Conservation (phyloP, 164 flowering plant genomes). For the Paratinospora sagittata region DNA sequence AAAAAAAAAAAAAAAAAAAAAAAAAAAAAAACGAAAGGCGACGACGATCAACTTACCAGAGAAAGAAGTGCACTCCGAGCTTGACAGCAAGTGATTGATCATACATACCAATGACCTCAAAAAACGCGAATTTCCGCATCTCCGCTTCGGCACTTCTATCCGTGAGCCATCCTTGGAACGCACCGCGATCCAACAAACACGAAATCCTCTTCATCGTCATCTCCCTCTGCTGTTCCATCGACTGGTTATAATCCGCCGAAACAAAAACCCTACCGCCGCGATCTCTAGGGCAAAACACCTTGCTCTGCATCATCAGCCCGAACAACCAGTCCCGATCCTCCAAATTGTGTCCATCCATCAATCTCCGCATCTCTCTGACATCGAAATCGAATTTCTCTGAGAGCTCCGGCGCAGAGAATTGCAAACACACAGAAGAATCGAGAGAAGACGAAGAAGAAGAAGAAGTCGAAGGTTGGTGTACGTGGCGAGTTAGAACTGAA, state of each 20-base stretch:
- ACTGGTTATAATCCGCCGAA: conserved; percentile 80
- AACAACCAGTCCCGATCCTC: conserved; percentile 75
- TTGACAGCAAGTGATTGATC: conserved; percentile 74
- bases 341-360: conserved; percentile 67
- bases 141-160: conserved; percentile 40
- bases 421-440: conserved; percentile 37
- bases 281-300: conserved; percentile 48
- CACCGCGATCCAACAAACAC: conserved; percentile 53
- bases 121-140: conserved; percentile 56
- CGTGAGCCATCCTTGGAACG: conserved; percentile 66
- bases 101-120: conserved; percentile 48
- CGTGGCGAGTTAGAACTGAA: conserved; percentile 44
- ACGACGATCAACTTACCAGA: conserved; percentile 35
- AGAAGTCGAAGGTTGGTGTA: conserved; percentile 17
- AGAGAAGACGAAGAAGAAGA: conserved; percentile 8
- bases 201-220: conserved; percentile 72
- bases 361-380: conserved; percentile 42
- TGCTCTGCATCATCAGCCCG: conserved; percentile 56
- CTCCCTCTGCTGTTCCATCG: conserved; percentile 95
- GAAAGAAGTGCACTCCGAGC: conserved; percentile 66
- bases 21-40: background rate
- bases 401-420: conserved; percentile 49
- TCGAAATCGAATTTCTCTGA: conserved; percentile 46
- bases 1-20: too few relatives aligned
- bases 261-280: conserved; percentile 57